Base-by-base conservation (phyloP, 208 protist genomes). In the Leishmania braziliensis region DNA sequence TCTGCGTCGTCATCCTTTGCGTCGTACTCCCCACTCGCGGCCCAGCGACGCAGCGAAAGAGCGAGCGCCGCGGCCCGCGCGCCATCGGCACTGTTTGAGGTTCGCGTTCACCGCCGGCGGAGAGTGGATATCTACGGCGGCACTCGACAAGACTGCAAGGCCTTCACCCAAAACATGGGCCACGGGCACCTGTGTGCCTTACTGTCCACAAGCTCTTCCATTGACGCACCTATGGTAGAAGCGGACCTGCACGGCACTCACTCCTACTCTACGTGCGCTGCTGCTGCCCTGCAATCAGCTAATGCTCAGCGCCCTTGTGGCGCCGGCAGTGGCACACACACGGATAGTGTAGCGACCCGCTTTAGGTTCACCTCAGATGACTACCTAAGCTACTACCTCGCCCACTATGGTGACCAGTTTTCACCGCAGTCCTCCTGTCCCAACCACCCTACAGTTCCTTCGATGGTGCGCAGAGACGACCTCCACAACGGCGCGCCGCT, bases 381-480 rank as follows among this genome's bases (percentile, higher is more conserved):
- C 48, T 86, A 86, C 54, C 46, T 76, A 12, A 18, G n/a, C 36
- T 69, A 77, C 36, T 86, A 82, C 74, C 82, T 86, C n/a, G 10
- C 82, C 18, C 63, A 12, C 16, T 86, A 86, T 66, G 63, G 78
- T 39, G 39, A 23, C 68, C 68, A 5, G 68, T 20, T 51, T 50
- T 53, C 36, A 20, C 5, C 68, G 43, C 48, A 58, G 36, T 16
- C n/a, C n/a, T 68, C 62, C 46, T 50, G 18, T 39, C 43, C 46
- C 26, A 73, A 10, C 12, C 5, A 9, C 46, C 9, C 9, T 16
- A 73, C 43, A n/a, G 5, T 46, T 51, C 33, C 46, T 73, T 50
- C 20, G 20, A 20, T 53, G 14, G 26, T 46, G 46, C 68, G 43
- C 20, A 36, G 46, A 73, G 68, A 73, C 9, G 68, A 8, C 23